Evolutionary conservation across 116 monocot species (phyloP).

Genomic region (Papilionanthe hybrid): DNA sequence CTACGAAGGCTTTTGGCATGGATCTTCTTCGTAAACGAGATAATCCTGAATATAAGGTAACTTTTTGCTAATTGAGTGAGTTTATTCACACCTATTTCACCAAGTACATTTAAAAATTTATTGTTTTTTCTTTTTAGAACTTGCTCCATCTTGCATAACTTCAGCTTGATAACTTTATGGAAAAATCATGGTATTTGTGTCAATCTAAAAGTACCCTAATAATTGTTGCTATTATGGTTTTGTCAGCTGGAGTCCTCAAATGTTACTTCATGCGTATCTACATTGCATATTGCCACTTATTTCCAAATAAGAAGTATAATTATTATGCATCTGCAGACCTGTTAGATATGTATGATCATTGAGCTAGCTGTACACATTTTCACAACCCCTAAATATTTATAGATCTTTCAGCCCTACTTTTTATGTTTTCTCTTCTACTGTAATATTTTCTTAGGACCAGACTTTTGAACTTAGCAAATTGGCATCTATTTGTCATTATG

Average conservation of each 20-base stretch:
- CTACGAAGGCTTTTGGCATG: constrained; percentile 61
- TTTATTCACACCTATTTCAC: background rate
- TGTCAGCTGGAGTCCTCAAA: background rate
- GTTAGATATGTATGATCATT: background rate
- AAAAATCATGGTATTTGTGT: background rate
- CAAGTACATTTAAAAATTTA: background rate
- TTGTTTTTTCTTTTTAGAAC: background rate
- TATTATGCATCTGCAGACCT: background rate
- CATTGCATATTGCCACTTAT: background rate
- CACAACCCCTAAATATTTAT: background rate
- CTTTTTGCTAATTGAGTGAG: background rate
- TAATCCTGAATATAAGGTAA: constrained; percentile 63
- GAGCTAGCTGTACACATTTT: background rate
- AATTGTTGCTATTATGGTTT: background rate
- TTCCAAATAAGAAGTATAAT: background rate
- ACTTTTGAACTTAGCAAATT: no score
- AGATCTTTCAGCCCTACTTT: no score
- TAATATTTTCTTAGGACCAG: no score
- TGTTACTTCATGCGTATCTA: background rate
- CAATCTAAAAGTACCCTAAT: background rate
- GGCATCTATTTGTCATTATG: no score
- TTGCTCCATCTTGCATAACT: background rate
- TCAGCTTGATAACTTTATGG: background rate
- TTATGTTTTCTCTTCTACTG: no score
- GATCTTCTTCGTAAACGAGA: constrained; percentile 63